These are phyloP conservation scores for Secale cereale DNA, from an alignment of 176 grass and related monocot genomes.

Conservation along the genomic window DNA sequence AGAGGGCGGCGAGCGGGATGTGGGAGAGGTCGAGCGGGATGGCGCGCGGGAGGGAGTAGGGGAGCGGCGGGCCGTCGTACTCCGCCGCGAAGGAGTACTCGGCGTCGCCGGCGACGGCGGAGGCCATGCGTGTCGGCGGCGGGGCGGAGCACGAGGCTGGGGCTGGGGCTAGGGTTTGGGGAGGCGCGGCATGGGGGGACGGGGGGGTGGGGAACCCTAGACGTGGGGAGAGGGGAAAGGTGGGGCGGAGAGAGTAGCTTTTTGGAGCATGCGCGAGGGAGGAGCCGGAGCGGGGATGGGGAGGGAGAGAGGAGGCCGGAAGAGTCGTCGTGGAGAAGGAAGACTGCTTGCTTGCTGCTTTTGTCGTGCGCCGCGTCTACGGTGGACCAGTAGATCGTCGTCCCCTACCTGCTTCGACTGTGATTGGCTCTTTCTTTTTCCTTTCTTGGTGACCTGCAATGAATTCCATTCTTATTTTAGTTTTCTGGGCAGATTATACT, in stretches of 20 bases:
- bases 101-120: background rate
- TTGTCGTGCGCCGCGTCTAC: slow-evolving; percentile 28
- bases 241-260: background rate
- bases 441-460: background rate
- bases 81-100: slow-evolving; percentile 89
- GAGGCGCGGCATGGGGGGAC: background rate
- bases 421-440: background rate
- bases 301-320: background rate
- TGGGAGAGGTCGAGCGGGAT: slow-evolving; percentile 79
- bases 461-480: no score
- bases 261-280: slow-evolving; percentile 43
- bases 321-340: slow-evolving; percentile 9
- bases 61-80: slow-evolving; percentile 85
- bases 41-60: slow-evolving; percentile 75
- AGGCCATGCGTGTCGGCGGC: background rate
- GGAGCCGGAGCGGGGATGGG: background rate
- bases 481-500: no score
- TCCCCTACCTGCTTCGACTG: background rate
- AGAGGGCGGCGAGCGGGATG: slow-evolving; percentile 74
- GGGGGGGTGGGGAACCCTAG: slow-evolving; percentile 50
- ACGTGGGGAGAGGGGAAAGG: slow-evolving; percentile 22
- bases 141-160: background rate
- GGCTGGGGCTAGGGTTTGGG: slow-evolving; percentile 19
- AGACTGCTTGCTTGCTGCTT: background rate
- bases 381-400: background rate